Evolutionary conservation across 2,329 filamentous ascomycete species (phyloP).

Genomic region (Xenoacremonium recifei): DNA sequence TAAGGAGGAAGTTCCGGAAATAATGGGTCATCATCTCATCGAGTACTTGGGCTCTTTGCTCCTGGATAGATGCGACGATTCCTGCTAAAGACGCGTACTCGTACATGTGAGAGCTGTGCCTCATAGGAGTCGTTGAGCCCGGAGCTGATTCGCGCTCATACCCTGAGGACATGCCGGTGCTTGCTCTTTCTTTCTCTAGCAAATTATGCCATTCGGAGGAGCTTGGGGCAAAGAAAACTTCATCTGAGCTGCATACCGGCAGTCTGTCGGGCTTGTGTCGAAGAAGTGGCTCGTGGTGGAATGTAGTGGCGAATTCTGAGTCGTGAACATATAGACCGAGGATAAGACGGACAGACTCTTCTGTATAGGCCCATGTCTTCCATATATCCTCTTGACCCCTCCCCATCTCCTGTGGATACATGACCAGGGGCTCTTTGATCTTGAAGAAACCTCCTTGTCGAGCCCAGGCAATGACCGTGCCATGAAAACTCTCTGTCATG

Average conservation of each 20-base stretch:
- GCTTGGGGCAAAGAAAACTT: slow-evolving; percentile 2
- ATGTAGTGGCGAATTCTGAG: slow-evolving; percentile 3
- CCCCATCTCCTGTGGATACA: neutral
- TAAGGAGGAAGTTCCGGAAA: neutral
- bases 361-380: slow-evolving; percentile 3
- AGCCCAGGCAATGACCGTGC: slow-evolving; percentile 14
- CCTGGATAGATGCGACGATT: slow-evolving; percentile 1
- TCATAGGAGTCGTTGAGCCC: neutral
- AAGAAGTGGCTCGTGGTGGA: slow-evolving; percentile 6
- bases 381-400: neutral
- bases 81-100: slow-evolving; percentile 1
- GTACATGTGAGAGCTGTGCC: neutral
- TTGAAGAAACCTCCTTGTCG: slow-evolving; percentile 10
- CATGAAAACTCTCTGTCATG: slow-evolving; percentile 12
- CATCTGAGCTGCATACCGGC: slow-evolving; percentile 1
- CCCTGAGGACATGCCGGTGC: too few relatives aligned
- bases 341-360: slow-evolving; percentile 1
- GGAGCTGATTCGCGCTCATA: too few relatives aligned
- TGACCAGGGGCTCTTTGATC: slow-evolving; percentile 1
- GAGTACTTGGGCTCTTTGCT: neutral
- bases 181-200: neutral
- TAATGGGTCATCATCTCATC: neutral
- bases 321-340: slow-evolving; percentile 4
- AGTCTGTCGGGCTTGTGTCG: slow-evolving; percentile 1
- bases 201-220: neutral